These are phyloP conservation scores for Aspergillus piperis DNA, from an alignment of 2,329 filamentous ascomycete genomes.

Conservation along the genomic window DNA sequence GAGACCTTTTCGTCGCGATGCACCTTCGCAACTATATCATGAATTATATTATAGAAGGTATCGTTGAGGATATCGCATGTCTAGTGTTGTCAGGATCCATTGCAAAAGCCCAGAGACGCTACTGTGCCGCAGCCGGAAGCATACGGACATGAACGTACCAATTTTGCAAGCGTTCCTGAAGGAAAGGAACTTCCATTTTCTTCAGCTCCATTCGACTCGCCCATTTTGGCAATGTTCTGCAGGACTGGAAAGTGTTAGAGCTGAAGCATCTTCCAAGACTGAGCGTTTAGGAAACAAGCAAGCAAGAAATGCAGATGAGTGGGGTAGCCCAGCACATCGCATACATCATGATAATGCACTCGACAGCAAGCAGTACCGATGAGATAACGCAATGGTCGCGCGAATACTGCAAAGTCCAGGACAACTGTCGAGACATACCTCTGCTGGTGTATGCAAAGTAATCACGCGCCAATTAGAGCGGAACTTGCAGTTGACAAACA, in stretches of 20 bases:
- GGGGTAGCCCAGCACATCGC: neutral
- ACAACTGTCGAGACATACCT: slow-evolving; percentile 3
- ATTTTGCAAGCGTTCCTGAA: slow-evolving; percentile 43
- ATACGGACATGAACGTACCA: slow-evolving; percentile 34
- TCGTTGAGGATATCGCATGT: slow-evolving; percentile 57
- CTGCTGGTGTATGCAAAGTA: neutral
- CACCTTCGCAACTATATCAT: slow-evolving; percentile 59
- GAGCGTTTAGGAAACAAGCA: neutral
- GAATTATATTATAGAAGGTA: slow-evolving; percentile 60
- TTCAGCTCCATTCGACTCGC: slow-evolving; percentile 33
- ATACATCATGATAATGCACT: neutral
- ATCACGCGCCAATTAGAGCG: neutral
- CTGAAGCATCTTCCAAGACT: neutral
- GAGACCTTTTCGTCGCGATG: slow-evolving; percentile 64
- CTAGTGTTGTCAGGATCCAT: slow-evolving; percentile 26
- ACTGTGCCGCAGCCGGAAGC: neutral
- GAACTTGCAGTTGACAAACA: neutral
- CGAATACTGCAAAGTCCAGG: neutral
- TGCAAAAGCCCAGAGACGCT: neutral
- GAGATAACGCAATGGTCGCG: neutral
- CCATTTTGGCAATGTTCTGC: slow-evolving; percentile 26
- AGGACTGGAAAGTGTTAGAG: slow-evolving; percentile 4
- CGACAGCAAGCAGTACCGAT: neutral
- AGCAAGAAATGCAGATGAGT: neutral
- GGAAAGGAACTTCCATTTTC: slow-evolving; percentile 31